Conservation (phyloP, 352 stramenopile species). For the Phytopythium chamaehyphon region DNA sequence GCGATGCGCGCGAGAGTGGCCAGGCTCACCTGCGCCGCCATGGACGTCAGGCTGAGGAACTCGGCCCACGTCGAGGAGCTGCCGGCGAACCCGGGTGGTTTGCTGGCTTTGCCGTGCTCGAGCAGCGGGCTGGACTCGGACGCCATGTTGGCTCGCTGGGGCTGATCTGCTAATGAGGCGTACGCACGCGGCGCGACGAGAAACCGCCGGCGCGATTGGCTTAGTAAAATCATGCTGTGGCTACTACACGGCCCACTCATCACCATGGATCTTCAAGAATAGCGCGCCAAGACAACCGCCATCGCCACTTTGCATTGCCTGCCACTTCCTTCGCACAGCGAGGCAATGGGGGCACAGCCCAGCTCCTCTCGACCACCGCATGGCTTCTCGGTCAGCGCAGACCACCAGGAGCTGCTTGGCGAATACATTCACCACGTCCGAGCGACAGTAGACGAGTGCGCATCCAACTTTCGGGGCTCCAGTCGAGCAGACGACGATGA, state of each 20-base stretch:
- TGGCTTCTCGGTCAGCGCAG: constrained; percentile 1
- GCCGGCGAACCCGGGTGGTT: constrained; percentile 10
- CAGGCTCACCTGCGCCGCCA: constrained; percentile 64
- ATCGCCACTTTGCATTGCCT: too few species aligned
- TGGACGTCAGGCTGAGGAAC: constrained; percentile 50
- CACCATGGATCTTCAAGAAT: too few species aligned
- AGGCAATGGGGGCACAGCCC: constrained; percentile 17
- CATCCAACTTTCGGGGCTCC: constrained; percentile 40
- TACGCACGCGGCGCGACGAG: background rate
- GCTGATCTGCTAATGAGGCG: background rate
- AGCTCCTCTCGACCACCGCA: constrained; percentile 14
- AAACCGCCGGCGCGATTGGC: background rate
- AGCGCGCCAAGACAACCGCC: too few species aligned
- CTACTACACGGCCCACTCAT: too few species aligned
- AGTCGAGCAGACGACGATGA: constrained; percentile 24
- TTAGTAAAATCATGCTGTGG: too few species aligned
- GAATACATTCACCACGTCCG: constrained; percentile 53
- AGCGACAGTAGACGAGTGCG: constrained; percentile 50
- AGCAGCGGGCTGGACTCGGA: constrained; percentile 51
- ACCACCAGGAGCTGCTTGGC: constrained; percentile 36
- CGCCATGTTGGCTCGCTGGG: background rate
- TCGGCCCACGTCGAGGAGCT: constrained; percentile 40
- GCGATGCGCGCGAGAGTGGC: constrained; percentile 54
- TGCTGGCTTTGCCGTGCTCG: constrained; percentile 1
- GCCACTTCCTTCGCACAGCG: too few species aligned